Evolutionary conservation across 768 basidiomycete species (phyloP).

Genomic region (Mycena haematopus): DNA sequence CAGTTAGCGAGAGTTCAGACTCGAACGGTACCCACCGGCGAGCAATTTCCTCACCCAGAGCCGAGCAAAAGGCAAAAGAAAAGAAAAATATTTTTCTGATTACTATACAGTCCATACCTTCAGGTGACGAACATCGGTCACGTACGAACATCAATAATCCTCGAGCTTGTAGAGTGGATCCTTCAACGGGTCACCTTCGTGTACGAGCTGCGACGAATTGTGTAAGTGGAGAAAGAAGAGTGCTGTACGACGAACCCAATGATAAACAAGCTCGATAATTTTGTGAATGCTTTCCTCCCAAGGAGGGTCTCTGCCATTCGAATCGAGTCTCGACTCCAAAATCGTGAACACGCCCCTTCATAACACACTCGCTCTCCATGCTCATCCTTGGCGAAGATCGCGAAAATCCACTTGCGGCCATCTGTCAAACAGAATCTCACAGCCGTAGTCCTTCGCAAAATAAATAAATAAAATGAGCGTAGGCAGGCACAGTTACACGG

Average conservation of each 20-base stretch:
- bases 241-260: neutral
- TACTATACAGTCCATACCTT: no score
- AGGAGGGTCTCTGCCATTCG: neutral
- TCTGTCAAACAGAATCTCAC: neutral
- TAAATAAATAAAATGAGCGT: no score
- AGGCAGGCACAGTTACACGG: no score
- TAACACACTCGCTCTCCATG: neutral
- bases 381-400: neutral
- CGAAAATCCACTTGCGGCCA: neutral
- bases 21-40: no score
- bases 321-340: neutral
- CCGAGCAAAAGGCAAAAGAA: no score
- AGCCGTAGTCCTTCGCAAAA: no score
- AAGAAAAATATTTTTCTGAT: no score
- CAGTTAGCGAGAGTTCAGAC: no score
- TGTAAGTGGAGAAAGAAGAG: neutral
- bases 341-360: neutral
- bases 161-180: neutral
- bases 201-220: neutral
- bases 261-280: neutral
- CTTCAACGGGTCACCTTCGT: neutral
- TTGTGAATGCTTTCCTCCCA: neutral
- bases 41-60: no score
- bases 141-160: no score
- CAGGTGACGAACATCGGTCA: no score